Base-by-base conservation (phyloP, 495 filamentous ascomycete species). In the Cryomyces minteri region DNA sequence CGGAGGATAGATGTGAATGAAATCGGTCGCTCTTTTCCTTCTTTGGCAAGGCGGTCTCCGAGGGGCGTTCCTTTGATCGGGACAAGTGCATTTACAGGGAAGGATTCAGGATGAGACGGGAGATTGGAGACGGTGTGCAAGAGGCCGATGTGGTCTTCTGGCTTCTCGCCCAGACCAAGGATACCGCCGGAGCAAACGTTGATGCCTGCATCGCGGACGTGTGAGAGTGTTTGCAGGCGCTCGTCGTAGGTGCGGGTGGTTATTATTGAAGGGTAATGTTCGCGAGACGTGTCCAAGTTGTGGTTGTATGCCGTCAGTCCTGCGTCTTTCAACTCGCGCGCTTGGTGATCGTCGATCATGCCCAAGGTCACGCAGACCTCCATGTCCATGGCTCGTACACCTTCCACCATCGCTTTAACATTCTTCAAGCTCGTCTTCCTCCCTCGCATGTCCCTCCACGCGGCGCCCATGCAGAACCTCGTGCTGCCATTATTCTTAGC, bases 391-490 rank as follows among this genome's bases (percentile, higher is more conserved):
- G 63, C 82, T 32, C 77, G 67, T 12, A 92, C 79, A 0, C 84
- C 83, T 9, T 72, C 64, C 4, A 92, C 72, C 84, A 92, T 92
- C 43, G 69, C 73, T 60, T 79, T 81, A 59, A 88, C 76, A 51
- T 86, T 84, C 55, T 74, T 74, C 25, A 92, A 65, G 46, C 71
- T 75, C 11, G 74, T 79, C 65, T 87, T 87, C 48, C 84, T 79
- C 32, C 84, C 84, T 5, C 82, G 79, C 84, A 92, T 92, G 62
- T 92, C 84, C 14, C 84, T 68, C 84, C 84, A 92, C 1, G 84
- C 84, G 10, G 84, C 84, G 14, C 84, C 84, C 84, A 88, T 88
- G 64, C 84, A 92, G 69, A 92, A 92, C 7, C 84, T 74, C 6
- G 82, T 87, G 63, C 75, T 80, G 33, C 84, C 83, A 50, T 87